Evolutionary conservation across 441 rosid species (phyloP).

Genomic region (Gossypium lobatum): DNA sequence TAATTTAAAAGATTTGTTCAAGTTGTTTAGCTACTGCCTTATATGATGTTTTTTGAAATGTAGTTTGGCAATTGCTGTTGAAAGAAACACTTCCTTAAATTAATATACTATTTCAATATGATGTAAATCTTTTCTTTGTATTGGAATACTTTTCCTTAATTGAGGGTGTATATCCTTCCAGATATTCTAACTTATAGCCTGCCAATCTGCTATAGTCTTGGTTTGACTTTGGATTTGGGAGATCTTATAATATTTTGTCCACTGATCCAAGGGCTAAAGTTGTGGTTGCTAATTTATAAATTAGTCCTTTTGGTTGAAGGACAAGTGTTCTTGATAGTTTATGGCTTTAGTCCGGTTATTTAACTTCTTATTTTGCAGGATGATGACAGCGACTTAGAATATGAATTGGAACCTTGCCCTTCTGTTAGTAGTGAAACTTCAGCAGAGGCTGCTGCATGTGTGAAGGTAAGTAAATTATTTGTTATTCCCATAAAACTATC

Average conservation of each 20-base stretch:
- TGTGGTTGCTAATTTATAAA: not conserved
- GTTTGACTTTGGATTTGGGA: not conserved
- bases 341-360: not conserved
- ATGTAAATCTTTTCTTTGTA: not conserved
- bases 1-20: not conserved
- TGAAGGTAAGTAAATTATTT: slow-evolving; percentile 47
- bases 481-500: not conserved
- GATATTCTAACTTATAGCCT: not conserved
- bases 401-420: slow-evolving; percentile 79
- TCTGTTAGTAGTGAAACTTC: slow-evolving; percentile 53
- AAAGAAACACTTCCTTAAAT: not conserved
- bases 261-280: not conserved
- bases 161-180: not conserved
- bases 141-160: slow-evolving; percentile 5
- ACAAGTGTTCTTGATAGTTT: not conserved
- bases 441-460: slow-evolving; percentile 79
- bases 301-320: not conserved
- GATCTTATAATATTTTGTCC: not conserved
- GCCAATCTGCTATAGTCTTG: not conserved
- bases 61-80: not conserved
- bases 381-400: slow-evolving; percentile 87
- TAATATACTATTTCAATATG: not conserved
- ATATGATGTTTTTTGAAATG: not conserved
- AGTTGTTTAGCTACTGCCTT: not conserved
- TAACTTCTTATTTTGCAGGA: slow-evolving; percentile 43